Evolutionary conservation across 2,329 filamentous ascomycete species (phyloP), one percentile per base, ranked within the genome.

Genomic region (Blastomyces parvus): DNA sequence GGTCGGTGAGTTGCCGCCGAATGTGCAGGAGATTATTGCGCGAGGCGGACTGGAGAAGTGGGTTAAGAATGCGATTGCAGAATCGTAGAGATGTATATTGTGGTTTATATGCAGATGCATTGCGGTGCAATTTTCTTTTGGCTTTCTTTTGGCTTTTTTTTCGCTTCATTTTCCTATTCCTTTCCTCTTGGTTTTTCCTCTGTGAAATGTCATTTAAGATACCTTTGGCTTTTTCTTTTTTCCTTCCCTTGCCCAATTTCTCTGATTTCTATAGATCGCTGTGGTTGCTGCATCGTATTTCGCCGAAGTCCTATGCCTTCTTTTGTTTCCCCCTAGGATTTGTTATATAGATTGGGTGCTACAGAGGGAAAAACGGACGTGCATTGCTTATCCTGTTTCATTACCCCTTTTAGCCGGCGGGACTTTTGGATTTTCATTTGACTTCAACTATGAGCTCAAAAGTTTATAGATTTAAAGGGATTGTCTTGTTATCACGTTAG

Each of bases 21-120:
- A 93, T 71, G 88, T 96, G 62, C 91, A 96, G 74, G 89, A 89
- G 71, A 91, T 93, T 63, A 90, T 93, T 70, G 88, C 89, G 0
- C 76, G 82, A 59, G 90, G 90, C 2, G 91, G 91, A 0, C 72
- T 95, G 65, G 89, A 92, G 80, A 87, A 86, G 66, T 95, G 90
- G 91, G 88, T 94, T 11, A 88, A 88, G 81, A 81, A 82, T 63
- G 81, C 89, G 73, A 88, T 91, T 70, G 25, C 53, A 13, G 27
- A 61, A 40, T 36, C 22, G 36, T 58, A 53, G 53, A 33, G 4
- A 19, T 53, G 13, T 17, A 14, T 44, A 2, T 19, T 44, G 14
- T 40, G 1, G 14, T 19, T 53, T 53, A 11, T 1, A 30, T 3
- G 27, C 2, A 22, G 27, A 30, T 53, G 25, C 25, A n/a, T 36